Base-by-base conservation (phyloP, 2,329 filamentous ascomycete genomes). In the Monosporascus sp. region DNA sequence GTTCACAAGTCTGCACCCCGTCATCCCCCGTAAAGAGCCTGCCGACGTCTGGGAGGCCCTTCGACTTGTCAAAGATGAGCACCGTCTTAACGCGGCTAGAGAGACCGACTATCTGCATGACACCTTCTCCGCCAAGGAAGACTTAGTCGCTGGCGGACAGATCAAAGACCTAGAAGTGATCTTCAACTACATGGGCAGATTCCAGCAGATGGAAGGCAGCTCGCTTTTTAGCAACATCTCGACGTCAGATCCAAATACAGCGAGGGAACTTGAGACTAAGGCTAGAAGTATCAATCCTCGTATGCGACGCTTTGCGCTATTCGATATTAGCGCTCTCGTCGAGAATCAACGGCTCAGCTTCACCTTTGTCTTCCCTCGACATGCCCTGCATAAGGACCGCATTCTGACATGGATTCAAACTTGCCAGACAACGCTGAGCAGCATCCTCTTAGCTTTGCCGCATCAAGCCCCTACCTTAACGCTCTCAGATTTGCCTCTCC, bases 101-200 rank as follows among this genome's bases (percentile, higher is more conserved):
- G 73, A 72, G 0, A 60, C 64, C 37, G 61, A 66, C 0, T 74
- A 74, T 56, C 75, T 76, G 55, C 66, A 70, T 1, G 63, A 64
- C 2, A 64, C 66, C 5, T 67, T 67, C 49, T 61, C 70, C 9
- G 9, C 27, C 27, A 31, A 11, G 27, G 27, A 31, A 31, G 27
- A 11, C 3, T 31, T 31, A 48, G 69, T 58, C 37, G 52, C 60
- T 22, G 60, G 63, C 1, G 67, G 68, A 2, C 58, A 54, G 1
- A 55, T 70, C 54, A 63, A 63, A n/a, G 61, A 66, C 0, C 70
- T 75, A 55, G 78, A 81, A 57, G 56, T 60, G 5, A 52, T 54
- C 11, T 57, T 60, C 49, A 60, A 60, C 50, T 60, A 57, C 37
- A 46, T 49, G 9, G 58, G 58, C 11, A 41, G 47, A 5, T 60